Evolutionary conservation across 2,329 filamentous ascomycete genomes (phyloP), one percentile per base, ranked within the genome.

Genomic region (Fusarium newnesense): DNA sequence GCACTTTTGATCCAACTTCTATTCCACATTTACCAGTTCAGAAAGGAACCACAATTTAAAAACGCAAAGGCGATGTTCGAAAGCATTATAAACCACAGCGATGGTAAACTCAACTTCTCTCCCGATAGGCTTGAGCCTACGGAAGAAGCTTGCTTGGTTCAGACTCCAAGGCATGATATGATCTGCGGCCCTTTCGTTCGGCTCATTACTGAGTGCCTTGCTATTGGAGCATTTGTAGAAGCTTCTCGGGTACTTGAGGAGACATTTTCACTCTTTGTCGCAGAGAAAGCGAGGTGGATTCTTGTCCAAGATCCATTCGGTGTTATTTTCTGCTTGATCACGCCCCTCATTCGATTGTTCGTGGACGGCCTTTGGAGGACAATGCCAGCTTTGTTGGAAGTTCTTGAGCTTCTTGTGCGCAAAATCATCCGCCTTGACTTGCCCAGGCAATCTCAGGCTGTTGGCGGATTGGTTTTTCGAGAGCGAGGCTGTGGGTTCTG

Each of bases 401-500:
- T 69, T 37, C 54, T 69, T 15, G 60, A 66, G 24, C 30, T 58
- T 24, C 42, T 61, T 19, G n/a, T 64, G 28, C 60, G 49, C 13
- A n/a, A 32, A 21, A 40, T 59, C n/a, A 67, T 67, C 36, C 30
- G 43, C 24, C n/a, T 24, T 13, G 28, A 57, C 16, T 24, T 69
- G 15, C 26, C 39, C 34, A 24, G 42, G 15, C 37, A 39, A 21
- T 56, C 59, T 16, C 21, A 6, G 10, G 15, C 15, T 32, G 28
- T 40, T 16, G 32, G 30, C 9, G 46, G 56, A 9, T 57, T 60
- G 60, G 30, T 44, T 36, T 59, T 69, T 39, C 30, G 57, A 30
- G 54, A 42, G 16, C 60, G 69, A 13, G 69, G 69, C 9, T 72
- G 67, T 30, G 24, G 43, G 21, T 68, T 52, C 21, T 49, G 62